Percentiles rank a stretch among this genome's conserved stretches.
These are phyloP conservation scores for Gossypium trilobum DNA, from an alignment of 441 rosid species.

Conservation along the genomic window DNA sequence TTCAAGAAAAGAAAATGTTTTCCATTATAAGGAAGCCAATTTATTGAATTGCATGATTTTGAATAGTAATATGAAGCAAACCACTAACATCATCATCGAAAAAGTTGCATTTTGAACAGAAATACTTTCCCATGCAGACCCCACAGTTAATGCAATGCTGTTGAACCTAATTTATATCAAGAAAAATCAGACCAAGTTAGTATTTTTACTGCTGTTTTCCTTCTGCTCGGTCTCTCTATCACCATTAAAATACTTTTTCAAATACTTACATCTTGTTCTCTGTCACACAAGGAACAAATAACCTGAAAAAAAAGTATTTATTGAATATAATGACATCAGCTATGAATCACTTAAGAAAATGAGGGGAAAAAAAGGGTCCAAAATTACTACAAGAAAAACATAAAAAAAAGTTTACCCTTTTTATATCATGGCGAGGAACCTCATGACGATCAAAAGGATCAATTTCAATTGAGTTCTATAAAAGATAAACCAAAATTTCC, in stretches of 20 bases:
- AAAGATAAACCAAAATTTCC: neutral
- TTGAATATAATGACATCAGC: neutral
- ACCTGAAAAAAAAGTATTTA: constrained; percentile 26
- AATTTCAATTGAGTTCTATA: constrained; percentile 31
- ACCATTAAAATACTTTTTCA: neutral
- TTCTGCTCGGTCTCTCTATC: neutral
- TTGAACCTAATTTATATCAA: constrained; percentile 29
- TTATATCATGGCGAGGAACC: constrained; percentile 44
- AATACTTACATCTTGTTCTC: constrained; percentile 47
- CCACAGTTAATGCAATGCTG: constrained; percentile 42
- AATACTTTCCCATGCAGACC: constrained; percentile 52
- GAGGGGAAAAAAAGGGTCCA: neutral
- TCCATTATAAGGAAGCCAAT: constrained; percentile 6
- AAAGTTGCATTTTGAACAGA: constrained; percentile 48
- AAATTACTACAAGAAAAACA: neutral
- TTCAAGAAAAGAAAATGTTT: neutral
- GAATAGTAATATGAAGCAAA: neutral
- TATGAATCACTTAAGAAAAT: neutral
- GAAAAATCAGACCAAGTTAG: neutral
- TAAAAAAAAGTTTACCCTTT: constrained; percentile 24
- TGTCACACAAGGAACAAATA: constrained; percentile 43
- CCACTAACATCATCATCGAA: constrained; percentile 43
- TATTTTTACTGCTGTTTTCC: neutral
- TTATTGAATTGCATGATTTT: neutral
- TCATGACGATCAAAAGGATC: constrained; percentile 42